Conservation (phyloP, 768 basidiomycete genomes). For the Paxillus ammoniavirescens region DNA sequence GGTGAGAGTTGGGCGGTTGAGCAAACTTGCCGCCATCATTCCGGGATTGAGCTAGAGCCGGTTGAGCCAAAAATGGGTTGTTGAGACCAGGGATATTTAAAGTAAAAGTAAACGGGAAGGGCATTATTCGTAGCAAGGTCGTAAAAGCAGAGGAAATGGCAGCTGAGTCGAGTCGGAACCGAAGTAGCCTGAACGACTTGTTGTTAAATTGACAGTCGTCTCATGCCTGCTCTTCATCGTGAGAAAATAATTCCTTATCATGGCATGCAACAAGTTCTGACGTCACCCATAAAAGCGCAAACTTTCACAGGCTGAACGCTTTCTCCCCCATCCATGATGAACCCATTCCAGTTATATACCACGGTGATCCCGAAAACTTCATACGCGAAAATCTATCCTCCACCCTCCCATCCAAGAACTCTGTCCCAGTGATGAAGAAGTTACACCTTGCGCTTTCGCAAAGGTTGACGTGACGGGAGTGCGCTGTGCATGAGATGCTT, state of each 20-base stretch:
- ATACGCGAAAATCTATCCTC: background rate
- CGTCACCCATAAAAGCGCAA: no score
- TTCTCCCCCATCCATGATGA: no score
- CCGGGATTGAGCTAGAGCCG: conserved; percentile 26
- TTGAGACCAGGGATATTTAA: conserved; percentile 61
- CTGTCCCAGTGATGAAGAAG: background rate
- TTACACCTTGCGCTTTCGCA: conserved; percentile 2
- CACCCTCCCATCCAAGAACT: background rate
- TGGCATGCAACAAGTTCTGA: no score
- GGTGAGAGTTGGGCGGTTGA: conserved; percentile 19
- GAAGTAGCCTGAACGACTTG: background rate
- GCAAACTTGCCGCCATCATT: conserved; percentile 18
- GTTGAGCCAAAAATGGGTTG: conserved; percentile 56
- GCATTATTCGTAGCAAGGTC: conserved; percentile 37
- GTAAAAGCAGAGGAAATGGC: conserved; percentile 10
- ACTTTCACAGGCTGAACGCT: no score
- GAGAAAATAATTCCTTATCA: no score
- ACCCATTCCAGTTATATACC: background rate
- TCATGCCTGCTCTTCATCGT: no score
- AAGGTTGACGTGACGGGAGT: background rate
- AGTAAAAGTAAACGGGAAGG: conserved; percentile 73
- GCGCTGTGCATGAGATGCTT: no score
- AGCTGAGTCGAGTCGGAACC: no score
- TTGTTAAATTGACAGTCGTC: no score
- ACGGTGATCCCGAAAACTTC: background rate